Conservation (phyloP, 2,329 filamentous ascomycete genomes). For the Mycosphaerella arachidis region DNA sequence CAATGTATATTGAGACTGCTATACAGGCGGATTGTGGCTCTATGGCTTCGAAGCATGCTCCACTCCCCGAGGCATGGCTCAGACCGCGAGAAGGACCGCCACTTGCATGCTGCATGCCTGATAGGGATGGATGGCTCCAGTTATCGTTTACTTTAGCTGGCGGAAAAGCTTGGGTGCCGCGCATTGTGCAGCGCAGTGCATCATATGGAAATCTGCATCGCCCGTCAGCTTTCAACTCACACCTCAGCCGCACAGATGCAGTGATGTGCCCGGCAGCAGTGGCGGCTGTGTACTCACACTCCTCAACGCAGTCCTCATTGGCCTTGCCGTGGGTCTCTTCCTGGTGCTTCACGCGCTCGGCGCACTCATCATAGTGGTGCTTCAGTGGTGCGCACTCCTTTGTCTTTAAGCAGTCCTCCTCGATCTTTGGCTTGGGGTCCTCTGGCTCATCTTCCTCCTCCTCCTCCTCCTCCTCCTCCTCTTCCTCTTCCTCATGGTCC, state of each 20-base stretch:
- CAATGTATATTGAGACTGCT: conserved; percentile 33
- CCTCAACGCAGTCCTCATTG: conserved; percentile 96
- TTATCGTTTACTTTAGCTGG: conserved; percentile 68
- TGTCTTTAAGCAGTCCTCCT: conserved; percentile 90
- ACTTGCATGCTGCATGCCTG: background rate
- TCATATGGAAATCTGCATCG: conserved; percentile 86
- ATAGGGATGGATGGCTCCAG: background rate
- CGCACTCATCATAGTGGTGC: conserved; percentile 98
- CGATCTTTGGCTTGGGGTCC: conserved; percentile 81
- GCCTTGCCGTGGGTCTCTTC: conserved; percentile 69
- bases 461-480: conserved; percentile 75
- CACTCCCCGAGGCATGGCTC: background rate
- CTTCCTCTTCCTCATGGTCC: conserved; percentile 65
- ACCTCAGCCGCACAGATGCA: background rate
- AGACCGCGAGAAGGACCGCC: too few species aligned
- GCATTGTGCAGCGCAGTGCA: conserved; percentile 89
- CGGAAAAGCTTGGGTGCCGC: conserved; percentile 95
- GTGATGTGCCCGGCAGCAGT: background rate
- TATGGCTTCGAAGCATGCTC: conserved; percentile 1
- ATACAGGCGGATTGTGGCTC: conserved; percentile 29
- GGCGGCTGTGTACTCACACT: conserved; percentile 67
- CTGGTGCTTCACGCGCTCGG: conserved; percentile 78
- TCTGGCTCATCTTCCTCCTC: conserved; percentile 77
- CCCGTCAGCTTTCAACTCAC: conserved; percentile 6
- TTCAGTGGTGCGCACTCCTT: conserved; percentile 80